Evolutionary conservation across 805 yeast species (phyloP).

Genomic region (Metschnikowia continentalis): DNA sequence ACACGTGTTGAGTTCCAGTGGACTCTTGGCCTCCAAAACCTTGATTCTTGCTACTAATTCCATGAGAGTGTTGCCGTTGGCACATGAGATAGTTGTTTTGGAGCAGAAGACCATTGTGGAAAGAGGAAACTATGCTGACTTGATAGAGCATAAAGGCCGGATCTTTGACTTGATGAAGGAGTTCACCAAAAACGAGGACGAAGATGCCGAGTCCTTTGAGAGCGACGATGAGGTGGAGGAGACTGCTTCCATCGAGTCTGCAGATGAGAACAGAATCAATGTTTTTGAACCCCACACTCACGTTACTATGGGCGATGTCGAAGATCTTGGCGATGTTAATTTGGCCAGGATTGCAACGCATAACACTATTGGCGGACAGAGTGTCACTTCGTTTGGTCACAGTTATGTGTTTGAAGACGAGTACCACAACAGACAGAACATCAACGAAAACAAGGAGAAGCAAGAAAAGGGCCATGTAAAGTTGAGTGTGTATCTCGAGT

Average conservation of each 20-base stretch:
- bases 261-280: constrained; percentile 4
- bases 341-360: constrained; percentile 17
- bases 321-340: constrained; percentile 12
- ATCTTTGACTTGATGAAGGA: constrained; percentile 32
- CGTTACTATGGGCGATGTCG: constrained; percentile 20
- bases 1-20: constrained; percentile 43
- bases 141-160: constrained; percentile 36
- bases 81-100: constrained; percentile 59
- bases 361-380: constrained; percentile 21
- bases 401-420: constrained; percentile 28
- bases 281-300: constrained; percentile 11
- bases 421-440: constrained; percentile 16
- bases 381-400: constrained; percentile 34
- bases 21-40: constrained; percentile 50
- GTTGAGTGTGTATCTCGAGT: constrained; percentile 25
- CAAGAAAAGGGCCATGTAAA: constrained; percentile 27
- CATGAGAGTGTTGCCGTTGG: constrained; percentile 49
- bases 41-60: constrained; percentile 57
- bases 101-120: constrained; percentile 54
- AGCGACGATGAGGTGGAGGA: constrained; percentile 8
- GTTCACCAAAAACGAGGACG: constrained; percentile 23
- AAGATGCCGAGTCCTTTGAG: constrained; percentile 13
- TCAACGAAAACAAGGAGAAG: constrained; percentile 13
- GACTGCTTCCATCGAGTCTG: constrained; percentile 7
- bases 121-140: constrained; percentile 47